phyloP scores from a whole-genome alignment of 169 alveolate genomes.

The Perkinsus chesapeaki region DNA sequence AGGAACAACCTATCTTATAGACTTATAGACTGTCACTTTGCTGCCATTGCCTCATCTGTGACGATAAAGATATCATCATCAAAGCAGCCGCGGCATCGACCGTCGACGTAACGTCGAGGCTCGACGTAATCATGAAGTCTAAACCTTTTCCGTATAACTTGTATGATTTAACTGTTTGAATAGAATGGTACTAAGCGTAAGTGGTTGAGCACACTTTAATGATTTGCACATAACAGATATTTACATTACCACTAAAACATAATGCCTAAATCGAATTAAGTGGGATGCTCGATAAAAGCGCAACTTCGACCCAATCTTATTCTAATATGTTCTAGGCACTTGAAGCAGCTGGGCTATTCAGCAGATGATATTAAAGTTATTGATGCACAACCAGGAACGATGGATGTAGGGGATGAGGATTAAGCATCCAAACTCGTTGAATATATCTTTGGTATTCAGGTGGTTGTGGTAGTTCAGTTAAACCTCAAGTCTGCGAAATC shows the following conservation, averaged over 20 bases:
- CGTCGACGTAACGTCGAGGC: too few species aligned
- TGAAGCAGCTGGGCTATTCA: background rate
- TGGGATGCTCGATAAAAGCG: too few species aligned
- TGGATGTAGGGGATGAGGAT: background rate
- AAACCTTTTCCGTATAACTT: too few species aligned
- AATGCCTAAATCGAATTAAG: background rate
- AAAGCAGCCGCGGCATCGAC: too few species aligned
- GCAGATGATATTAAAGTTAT: background rate
- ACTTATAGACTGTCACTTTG: background rate
- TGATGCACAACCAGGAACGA: background rate
- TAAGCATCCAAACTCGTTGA: background rate
- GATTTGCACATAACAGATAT: too few species aligned
- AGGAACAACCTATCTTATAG: background rate
- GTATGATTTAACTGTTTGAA: too few species aligned
- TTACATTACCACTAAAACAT: too few species aligned
- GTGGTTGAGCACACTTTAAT: too few species aligned
- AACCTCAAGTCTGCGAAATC: background rate
- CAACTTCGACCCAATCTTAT: background rate
- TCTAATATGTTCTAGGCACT: background rate
- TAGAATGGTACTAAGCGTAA: too few species aligned
- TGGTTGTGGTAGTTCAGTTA: background rate
- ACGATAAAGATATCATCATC: background rate
- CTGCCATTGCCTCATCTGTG: background rate
- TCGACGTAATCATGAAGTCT: too few species aligned
- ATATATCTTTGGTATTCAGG: background rate